A percentile compares a stretch with the other conserved stretches of the same genome.
These are phyloP conservation scores for Diaporthe citrichinensis DNA, from an alignment of 2,329 filamentous ascomycete species.

Conservation along the genomic window DNA sequence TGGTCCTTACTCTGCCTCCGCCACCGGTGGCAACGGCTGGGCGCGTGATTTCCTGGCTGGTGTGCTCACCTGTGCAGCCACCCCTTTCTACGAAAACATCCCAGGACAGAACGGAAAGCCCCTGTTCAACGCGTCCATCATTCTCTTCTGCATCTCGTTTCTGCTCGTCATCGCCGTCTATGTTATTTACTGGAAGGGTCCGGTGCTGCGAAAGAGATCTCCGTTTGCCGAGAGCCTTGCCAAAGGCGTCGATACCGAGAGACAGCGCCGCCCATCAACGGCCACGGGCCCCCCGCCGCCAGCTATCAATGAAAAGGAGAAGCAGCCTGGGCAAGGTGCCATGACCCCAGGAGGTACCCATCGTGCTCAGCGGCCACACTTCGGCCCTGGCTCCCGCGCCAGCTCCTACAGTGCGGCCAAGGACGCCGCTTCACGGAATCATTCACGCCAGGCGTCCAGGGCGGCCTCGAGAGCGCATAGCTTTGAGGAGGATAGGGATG, in stretches of 20 bases:
- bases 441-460: slow-evolving; percentile 36
- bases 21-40: slow-evolving; percentile 83
- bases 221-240: slow-evolving; percentile 76
- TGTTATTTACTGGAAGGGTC: slow-evolving; percentile 76
- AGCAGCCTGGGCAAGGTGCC: slow-evolving; percentile 10
- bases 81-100: slow-evolving; percentile 75
- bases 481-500: slow-evolving; percentile 35
- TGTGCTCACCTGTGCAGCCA: slow-evolving; percentile 77
- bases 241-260: slow-evolving; percentile 45
- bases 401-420: slow-evolving; percentile 38
- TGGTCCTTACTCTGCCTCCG: slow-evolving; percentile 80
- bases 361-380: slow-evolving; percentile 27
- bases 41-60: slow-evolving; percentile 81
- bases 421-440: slow-evolving; percentile 27
- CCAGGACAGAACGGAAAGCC: slow-evolving; percentile 55
- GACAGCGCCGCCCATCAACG: neutral
- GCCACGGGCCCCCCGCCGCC: neutral
- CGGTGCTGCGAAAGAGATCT: slow-evolving; percentile 70
- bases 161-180: slow-evolving; percentile 75
- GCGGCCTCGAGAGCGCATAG: slow-evolving; percentile 35
- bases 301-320: slow-evolving; percentile 7
- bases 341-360: neutral
- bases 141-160: slow-evolving; percentile 74
- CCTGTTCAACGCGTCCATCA: slow-evolving; percentile 68
- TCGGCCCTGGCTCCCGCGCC: slow-evolving; percentile 37